Evolutionary conservation across 495 filamentous ascomycete species (phyloP), one percentile per base, ranked within the genome.

Genomic region (Jackrogersella minutella): DNA sequence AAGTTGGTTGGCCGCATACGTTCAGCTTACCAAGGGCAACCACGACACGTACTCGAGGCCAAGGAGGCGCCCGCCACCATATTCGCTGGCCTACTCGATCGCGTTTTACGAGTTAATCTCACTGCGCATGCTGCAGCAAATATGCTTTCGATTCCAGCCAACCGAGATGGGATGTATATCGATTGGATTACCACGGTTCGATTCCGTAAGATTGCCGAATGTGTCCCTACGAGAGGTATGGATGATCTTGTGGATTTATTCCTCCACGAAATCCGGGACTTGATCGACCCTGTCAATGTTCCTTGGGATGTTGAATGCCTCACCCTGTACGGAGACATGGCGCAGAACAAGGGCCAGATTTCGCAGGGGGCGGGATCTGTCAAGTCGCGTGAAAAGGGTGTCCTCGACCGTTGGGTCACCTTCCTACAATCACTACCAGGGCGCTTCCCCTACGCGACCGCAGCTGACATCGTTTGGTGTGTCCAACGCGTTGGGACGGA

Each of bases 151-250:
- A 88, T 88, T 61, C 84, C 88, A 24, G 84, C 87, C 22, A 91
- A 91, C 73, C 86, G 91, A 16, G 88, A 91, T 57, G 89, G 92
- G 60, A 99, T 99, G 95, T 97, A 95, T 83, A 79, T 88, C 40
- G 95, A 99, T 71, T 98, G 93, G 87, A 88, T 91, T 33, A 83
- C 81, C 0, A 86, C 89, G 77, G 91, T 98, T 16, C 89, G 93
- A 52, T 84, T 92, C 0, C 83, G 83, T 19, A 86, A 86, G 62
- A 77, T 90, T 40, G 82, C 87, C n/a, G 87, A 91, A 58, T 81
- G 80, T 66, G 76, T 78, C 69, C 90, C 74, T 21, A 84, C 81
- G 56, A 84, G 82, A 57, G 89, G 81, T 58, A 90, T 85, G 88
- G 87, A 86, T 62, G 86, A 89, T 55, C 78, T 87, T 0, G 87